phyloP scores from a whole-genome alignment of 257 asterid species.

The Salvia splendens region DNA sequence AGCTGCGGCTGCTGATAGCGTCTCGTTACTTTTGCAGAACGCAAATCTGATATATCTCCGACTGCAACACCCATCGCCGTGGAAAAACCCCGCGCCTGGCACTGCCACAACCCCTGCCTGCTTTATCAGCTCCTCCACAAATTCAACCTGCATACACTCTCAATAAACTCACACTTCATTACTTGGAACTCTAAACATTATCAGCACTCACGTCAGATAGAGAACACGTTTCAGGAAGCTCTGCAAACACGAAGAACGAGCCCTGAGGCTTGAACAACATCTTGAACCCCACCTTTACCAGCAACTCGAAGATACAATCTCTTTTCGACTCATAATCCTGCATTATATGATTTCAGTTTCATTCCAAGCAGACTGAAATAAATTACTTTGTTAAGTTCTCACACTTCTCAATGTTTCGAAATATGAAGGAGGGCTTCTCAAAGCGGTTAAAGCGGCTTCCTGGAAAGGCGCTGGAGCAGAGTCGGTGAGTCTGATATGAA shows the following conservation, averaged over 20 bases:
- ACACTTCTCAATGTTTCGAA: conserved; percentile 57
- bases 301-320: conserved; percentile 59
- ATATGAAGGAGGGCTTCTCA: conserved; percentile 64
- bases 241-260: conserved; percentile 68
- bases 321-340: conserved; percentile 81
- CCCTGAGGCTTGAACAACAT: conserved; percentile 67
- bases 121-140: conserved; percentile 73
- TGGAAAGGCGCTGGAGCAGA: conserved; percentile 95
- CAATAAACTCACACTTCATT: no score
- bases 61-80: conserved; percentile 25
- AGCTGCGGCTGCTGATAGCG: conserved; percentile 62
- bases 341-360: background rate
- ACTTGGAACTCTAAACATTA: background rate
- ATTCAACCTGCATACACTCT: conserved; percentile 54
- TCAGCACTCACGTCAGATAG: conserved; percentile 66
- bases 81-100: conserved; percentile 86
- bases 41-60: conserved; percentile 69
- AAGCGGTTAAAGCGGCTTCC: conserved; percentile 86
- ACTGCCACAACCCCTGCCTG: conserved; percentile 91
- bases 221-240: conserved; percentile 71
- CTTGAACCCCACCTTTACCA: conserved; percentile 65
- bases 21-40: conserved; percentile 75
- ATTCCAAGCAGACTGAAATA: no score
- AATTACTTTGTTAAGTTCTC: conserved; percentile 3
- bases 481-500: conserved; percentile 70